Conservation (phyloP, 768 basidiomycete genomes). For the Nidularia sp. region DNA sequence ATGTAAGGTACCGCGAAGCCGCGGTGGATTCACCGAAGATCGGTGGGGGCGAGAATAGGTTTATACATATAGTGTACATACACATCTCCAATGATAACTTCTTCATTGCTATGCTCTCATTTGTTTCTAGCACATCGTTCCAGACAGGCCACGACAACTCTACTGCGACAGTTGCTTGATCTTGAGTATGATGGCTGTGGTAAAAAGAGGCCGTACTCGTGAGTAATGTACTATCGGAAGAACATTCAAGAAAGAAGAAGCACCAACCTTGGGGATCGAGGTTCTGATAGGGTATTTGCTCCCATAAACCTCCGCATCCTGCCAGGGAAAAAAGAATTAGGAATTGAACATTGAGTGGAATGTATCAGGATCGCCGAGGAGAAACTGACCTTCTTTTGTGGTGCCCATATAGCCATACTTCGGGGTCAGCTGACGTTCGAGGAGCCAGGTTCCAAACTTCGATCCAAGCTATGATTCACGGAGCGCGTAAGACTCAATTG, state of each 20-base stretch:
- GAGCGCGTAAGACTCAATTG: not conserved
- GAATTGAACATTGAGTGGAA: slow-evolving; percentile 8
- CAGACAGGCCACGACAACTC: slow-evolving; percentile 3
- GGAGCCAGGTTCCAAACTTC: slow-evolving; percentile 81
- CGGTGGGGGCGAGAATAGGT: too few relatives aligned
- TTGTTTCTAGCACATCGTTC: not conserved
- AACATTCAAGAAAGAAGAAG: slow-evolving; percentile 4
- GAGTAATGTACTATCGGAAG: not conserved
- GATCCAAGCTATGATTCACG: slow-evolving; percentile 54
- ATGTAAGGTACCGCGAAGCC: not conserved
- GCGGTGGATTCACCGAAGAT: too few relatives aligned
- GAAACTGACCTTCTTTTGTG: slow-evolving; percentile 57
- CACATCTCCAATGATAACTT: not conserved
- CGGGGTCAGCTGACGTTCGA: slow-evolving; percentile 78
- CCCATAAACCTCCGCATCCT: slow-evolving; percentile 67
- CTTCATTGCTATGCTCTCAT: not conserved
- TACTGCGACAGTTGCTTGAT: slow-evolving; percentile 43
- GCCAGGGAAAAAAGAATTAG: slow-evolving; percentile 6
- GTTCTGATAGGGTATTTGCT: slow-evolving; percentile 80
- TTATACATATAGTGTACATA: not conserved
- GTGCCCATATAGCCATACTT: slow-evolving; percentile 81
- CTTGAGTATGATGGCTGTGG: slow-evolving; percentile 43
- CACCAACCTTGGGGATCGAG: slow-evolving; percentile 73
- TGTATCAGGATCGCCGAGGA: not conserved
- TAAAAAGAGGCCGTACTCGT: slow-evolving; percentile 10